Evolutionary conservation across 352 stramenopile species (phyloP).

Genomic region (Lagenidium sp.): DNA sequence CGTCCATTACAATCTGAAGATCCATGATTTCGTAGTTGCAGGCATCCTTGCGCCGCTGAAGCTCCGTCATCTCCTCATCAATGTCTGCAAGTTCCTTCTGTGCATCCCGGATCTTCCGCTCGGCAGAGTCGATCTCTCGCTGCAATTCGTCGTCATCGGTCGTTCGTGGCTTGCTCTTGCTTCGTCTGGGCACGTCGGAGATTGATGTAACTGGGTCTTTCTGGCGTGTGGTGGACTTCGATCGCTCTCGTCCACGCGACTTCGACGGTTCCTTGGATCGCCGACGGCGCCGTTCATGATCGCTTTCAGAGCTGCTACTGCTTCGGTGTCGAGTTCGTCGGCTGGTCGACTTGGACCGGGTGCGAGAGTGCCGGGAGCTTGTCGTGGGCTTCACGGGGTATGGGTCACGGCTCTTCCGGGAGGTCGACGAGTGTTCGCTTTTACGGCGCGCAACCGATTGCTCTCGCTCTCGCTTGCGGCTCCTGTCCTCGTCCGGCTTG

Average conservation of each 20-base stretch:
- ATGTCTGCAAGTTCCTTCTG: constrained; percentile 36
- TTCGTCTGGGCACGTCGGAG: neutral
- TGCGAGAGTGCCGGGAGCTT: too few species aligned
- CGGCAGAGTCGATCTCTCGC: constrained; percentile 28
- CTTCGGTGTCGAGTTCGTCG: neutral
- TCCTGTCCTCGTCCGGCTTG: too few species aligned
- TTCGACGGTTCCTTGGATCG: too few species aligned
- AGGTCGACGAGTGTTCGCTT: too few species aligned
- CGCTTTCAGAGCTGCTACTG: neutral
- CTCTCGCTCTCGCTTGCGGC: constrained; percentile 9
- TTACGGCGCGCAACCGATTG: too few species aligned
- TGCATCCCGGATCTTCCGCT: constrained; percentile 30
- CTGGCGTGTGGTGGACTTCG: constrained; percentile 24
- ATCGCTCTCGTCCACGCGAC: constrained; percentile 17
- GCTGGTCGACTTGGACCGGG: neutral
- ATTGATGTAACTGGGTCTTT: constrained; percentile 4
- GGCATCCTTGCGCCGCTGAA: constrained; percentile 28
- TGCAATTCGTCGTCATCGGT: constrained; percentile 31
- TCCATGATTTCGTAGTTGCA: constrained; percentile 65
- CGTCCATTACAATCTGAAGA: constrained; percentile 50
- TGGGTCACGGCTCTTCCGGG: too few species aligned
- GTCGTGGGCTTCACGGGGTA: too few species aligned
- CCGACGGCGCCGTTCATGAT: constrained; percentile 3
- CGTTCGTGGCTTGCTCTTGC: constrained; percentile 6
- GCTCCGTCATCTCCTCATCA: constrained; percentile 19